Base-by-base conservation (phyloP, 2,329 filamentous ascomycete species). In the Calonectria fujianensis region DNA sequence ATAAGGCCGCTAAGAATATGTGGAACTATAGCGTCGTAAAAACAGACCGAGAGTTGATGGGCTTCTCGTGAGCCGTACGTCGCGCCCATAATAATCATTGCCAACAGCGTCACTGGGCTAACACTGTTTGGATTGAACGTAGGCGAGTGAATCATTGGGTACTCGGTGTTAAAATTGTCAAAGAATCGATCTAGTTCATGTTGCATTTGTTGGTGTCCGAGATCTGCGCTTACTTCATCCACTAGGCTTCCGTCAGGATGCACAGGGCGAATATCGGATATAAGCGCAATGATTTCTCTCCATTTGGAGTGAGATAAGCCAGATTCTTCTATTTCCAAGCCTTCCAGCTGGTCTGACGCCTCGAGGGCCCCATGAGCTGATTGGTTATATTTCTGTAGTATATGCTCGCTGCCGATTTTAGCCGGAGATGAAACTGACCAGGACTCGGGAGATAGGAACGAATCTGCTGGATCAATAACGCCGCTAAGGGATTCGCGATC, bases 21-120 rank as follows among this genome's bases (percentile, higher is more conserved):
- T 27, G 57, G 57, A 29, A 61, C 35, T 11, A 61, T 61, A 2
- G 57, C 57, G 6, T 61, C 57, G 35, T 61, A 61, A 39, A 61
- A 61, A 24, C 57, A 61, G n/a, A 61, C 57, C 1, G 57, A 61
- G 6, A 61, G 24, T 32, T 61, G 57, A 14, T 61, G 57, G 27
- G 57, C 24, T 35, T 61, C 57, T 7, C 57, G 57, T 3, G 57
- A 41, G 13, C 57, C 35, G n/a, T 61, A 61, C 6, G 57, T 61
- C 9, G 57, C 35, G 9, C 57, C 57, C 57, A 61, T 61, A 35
- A 61, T 61, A 20, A 61, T 61, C 57, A 61, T 61, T 18, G 57
- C 57, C 14, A 61, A 16, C 3, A 61, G 24, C 2, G 24, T 24
- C n/a, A 61, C 57, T 11, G 57, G 57, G 41, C 24, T 61, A n/a